phyloP scores from a whole-genome alignment of 2,329 filamentous ascomycete species.

The Penicillium sp. region DNA sequence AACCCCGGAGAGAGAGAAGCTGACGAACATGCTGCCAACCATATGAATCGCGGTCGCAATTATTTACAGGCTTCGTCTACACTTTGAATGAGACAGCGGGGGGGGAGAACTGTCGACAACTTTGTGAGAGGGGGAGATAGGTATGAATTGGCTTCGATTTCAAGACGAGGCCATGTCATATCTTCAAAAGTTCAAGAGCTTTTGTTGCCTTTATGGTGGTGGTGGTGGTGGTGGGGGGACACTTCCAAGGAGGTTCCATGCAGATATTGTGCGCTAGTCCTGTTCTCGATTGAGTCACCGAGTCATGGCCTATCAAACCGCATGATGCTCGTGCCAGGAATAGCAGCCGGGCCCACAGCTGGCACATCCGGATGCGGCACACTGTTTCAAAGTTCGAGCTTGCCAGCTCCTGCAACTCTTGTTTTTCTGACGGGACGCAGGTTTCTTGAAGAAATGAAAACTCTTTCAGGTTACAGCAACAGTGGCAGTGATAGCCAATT shows the following conservation, averaged over 20 bases:
- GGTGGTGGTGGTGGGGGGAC: not conserved
- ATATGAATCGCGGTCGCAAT: not conserved
- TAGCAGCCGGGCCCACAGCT: slow-evolving; percentile 3
- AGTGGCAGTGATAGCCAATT: not conserved
- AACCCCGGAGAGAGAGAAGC: not conserved
- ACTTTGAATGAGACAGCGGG: not conserved
- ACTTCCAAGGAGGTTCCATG: not conserved
- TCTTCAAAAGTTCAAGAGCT: not conserved
- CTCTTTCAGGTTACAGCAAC: not conserved
- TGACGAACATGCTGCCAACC: not conserved
- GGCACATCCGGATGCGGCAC: not conserved
- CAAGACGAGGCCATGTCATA: not conserved
- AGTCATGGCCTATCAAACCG: not conserved
- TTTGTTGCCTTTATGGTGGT: not conserved
- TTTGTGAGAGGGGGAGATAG: not conserved
- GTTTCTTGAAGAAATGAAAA: not conserved
- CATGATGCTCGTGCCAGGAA: not conserved
- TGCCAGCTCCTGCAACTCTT: not conserved
- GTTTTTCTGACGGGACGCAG: not conserved
- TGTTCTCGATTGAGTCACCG: not conserved
- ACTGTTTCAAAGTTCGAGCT: not conserved
- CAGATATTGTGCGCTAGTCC: not conserved
- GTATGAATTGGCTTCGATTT: not conserved
- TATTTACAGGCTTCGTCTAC: not conserved
- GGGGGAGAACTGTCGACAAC: no score